Evolutionary conservation across 192 early-diverging fungal genomes (phyloP).

Genomic region (Coemansia sp.): DNA sequence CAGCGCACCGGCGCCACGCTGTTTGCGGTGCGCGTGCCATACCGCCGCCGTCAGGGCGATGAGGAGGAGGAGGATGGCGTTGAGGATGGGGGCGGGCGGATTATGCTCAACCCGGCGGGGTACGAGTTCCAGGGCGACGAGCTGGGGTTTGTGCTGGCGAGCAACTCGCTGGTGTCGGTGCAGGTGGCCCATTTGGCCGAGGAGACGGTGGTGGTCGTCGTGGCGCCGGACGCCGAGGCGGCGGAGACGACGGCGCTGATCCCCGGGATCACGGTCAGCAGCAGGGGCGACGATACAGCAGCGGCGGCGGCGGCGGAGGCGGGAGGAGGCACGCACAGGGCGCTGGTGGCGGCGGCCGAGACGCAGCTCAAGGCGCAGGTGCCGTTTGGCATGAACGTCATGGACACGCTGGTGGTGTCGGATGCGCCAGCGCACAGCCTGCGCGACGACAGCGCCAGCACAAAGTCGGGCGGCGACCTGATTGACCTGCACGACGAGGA

Average conservation of each 20-base stretch:
- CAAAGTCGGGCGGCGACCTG: constrained; percentile 11
- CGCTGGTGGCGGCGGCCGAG: constrained; percentile 30
- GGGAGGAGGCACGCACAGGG: too few species aligned
- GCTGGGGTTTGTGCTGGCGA: constrained; percentile 63
- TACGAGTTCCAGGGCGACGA: constrained; percentile 65
- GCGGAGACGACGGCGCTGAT: constrained; percentile 16
- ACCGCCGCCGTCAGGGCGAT: too few species aligned
- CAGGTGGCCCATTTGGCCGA: constrained; percentile 49
- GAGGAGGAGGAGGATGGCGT: too few species aligned
- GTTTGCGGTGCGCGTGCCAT: constrained; percentile 59
- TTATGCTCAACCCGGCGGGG: constrained; percentile 63
- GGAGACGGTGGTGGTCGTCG: too few species aligned
- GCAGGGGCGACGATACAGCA: constrained; percentile 19
- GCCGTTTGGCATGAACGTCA: constrained; percentile 54
- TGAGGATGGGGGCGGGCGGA: constrained; percentile 10
- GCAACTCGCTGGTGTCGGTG: constrained; percentile 45
- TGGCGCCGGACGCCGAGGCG: too few species aligned
- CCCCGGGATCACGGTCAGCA: constrained; percentile 7
- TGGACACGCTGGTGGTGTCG: constrained; percentile 50
- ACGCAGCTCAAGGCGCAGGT: constrained; percentile 29
- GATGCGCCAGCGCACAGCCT: constrained; percentile 21
- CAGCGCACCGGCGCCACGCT: constrained; percentile 61
- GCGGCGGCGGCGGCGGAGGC: constrained; percentile 27
- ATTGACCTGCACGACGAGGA: constrained; percentile 20
- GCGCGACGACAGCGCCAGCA: constrained; percentile 11